Conservation (phyloP, 768 basidiomycete species). For the Podaxis rugospora region DNA sequence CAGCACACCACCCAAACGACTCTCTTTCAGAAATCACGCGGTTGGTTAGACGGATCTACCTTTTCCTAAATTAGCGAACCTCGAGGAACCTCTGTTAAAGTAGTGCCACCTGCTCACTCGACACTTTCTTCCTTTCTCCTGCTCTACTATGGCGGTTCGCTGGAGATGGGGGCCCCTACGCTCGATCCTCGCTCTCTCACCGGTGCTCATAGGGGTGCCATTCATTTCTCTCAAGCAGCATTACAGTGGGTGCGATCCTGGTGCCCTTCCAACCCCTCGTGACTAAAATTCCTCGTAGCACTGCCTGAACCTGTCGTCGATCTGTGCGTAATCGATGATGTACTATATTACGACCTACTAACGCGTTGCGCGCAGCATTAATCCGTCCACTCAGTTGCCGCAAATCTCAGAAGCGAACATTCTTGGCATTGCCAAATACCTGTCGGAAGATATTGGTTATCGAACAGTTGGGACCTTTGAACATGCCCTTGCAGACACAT, state of each 20-base stretch:
- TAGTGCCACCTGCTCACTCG: background rate
- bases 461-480: slow-evolving; percentile 89
- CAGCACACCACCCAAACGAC: background rate
- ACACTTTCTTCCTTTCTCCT: background rate
- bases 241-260: slow-evolving; percentile 32
- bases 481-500: slow-evolving; percentile 79
- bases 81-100: slow-evolving; percentile 2
- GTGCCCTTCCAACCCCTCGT: background rate
- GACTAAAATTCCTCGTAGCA: slow-evolving; percentile 28
- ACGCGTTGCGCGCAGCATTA: slow-evolving; percentile 21
- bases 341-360: background rate
- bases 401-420: slow-evolving; percentile 73
- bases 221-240: slow-evolving; percentile 45
- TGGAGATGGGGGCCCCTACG: slow-evolving; percentile 54
- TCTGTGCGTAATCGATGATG: slow-evolving; percentile 33
- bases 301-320: slow-evolving; percentile 53
- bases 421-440: slow-evolving; percentile 54
- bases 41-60: background rate
- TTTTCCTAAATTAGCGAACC: slow-evolving; percentile 4
- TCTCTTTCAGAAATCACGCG: slow-evolving; percentile 7
- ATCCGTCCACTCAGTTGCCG: slow-evolving; percentile 54
- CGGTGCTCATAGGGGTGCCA: slow-evolving; percentile 48
- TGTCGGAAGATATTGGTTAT: slow-evolving; percentile 87
- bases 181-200: slow-evolving; percentile 50
- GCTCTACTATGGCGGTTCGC: slow-evolving; percentile 21